Evolutionary conservation across 495 filamentous ascomycete genomes (phyloP).

Genomic region (Chaetomidium leptoderma): DNA sequence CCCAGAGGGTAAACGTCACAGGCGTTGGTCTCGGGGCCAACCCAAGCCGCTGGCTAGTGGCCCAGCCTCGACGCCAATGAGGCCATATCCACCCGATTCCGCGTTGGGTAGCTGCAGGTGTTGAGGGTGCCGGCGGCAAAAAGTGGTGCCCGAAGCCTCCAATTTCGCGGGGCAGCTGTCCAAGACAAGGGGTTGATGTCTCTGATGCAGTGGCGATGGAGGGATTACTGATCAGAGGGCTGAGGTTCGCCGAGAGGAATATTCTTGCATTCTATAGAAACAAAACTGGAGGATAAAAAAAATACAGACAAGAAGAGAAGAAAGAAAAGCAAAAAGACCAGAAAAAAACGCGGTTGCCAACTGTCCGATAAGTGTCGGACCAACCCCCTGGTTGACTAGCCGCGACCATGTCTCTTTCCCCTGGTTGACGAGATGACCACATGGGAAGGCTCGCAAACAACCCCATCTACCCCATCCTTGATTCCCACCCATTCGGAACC

Average conservation of each 20-base stretch:
- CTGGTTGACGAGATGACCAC: background rate
- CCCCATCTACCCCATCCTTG: too few relatives aligned
- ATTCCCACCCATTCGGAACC: too few relatives aligned
- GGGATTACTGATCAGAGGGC: background rate
- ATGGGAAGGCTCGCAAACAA: too few relatives aligned
- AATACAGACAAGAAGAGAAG: background rate
- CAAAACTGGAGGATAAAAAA: background rate
- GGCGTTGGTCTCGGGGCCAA: background rate
- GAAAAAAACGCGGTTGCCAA: background rate
- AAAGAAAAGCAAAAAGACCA: slow-evolving; percentile 1
- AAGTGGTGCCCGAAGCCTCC: too few relatives aligned
- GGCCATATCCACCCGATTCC: too few relatives aligned
- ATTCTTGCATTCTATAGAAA: background rate
- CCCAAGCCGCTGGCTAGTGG: background rate
- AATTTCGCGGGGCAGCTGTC: background rate
- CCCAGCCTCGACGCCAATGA: too few relatives aligned
- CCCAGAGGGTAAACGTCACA: background rate
- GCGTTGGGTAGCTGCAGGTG: background rate
- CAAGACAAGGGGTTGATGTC: background rate
- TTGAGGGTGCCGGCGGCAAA: too few relatives aligned
- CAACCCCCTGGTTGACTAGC: background rate
- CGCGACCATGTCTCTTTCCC: background rate
- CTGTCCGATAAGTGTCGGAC: background rate
- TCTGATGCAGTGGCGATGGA: background rate
- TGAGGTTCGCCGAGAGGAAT: background rate